Evolutionary conservation across 176 grass and related monocot genomes (phyloP).

Genomic region (Oryza glumipatula): DNA sequence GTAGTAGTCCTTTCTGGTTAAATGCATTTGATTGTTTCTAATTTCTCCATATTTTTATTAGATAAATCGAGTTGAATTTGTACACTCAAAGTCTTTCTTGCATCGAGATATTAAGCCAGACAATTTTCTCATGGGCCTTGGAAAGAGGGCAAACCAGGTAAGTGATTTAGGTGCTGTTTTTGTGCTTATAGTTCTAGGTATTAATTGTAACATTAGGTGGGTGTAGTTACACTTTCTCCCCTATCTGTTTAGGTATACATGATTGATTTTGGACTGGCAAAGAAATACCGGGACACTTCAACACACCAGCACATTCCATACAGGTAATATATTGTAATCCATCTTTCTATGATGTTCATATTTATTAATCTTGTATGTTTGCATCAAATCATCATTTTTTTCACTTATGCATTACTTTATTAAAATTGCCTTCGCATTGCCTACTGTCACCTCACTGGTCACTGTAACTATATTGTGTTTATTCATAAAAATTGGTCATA

Average conservation of each 20-base stretch:
- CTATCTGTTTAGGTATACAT: slow-evolving; percentile 66
- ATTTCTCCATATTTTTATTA: slow-evolving; percentile 29
- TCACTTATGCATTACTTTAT: neutral
- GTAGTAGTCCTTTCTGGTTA: slow-evolving; percentile 21
- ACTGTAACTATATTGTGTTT: slow-evolving; percentile 20
- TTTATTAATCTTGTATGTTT: slow-evolving; percentile 24
- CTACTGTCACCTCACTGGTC: neutral
- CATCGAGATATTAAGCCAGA: slow-evolving; percentile 97
- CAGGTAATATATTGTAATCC: slow-evolving; percentile 50
- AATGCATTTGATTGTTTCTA: slow-evolving; percentile 28
- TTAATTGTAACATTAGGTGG: slow-evolving; percentile 16
- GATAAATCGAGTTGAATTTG: slow-evolving; percentile 84
- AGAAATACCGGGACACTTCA: slow-evolving; percentile 78
- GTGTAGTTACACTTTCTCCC: slow-evolving; percentile 12
- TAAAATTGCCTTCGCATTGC: neutral
- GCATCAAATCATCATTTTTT: slow-evolving; percentile 15
- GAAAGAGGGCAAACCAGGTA: slow-evolving; percentile 75
- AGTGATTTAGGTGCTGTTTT: slow-evolving; percentile 6
- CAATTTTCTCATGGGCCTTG: slow-evolving; percentile 96
- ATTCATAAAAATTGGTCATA: neutral
- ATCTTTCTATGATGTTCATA: slow-evolving; percentile 21
- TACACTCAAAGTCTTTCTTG: slow-evolving; percentile 82
- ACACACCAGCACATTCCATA: slow-evolving; percentile 92
- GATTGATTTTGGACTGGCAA: slow-evolving; percentile 95
- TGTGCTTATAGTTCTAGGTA: neutral